These are phyloP conservation scores for Gossypium schwendimanii DNA, from an alignment of 441 rosid species.

Conservation along the genomic window DNA sequence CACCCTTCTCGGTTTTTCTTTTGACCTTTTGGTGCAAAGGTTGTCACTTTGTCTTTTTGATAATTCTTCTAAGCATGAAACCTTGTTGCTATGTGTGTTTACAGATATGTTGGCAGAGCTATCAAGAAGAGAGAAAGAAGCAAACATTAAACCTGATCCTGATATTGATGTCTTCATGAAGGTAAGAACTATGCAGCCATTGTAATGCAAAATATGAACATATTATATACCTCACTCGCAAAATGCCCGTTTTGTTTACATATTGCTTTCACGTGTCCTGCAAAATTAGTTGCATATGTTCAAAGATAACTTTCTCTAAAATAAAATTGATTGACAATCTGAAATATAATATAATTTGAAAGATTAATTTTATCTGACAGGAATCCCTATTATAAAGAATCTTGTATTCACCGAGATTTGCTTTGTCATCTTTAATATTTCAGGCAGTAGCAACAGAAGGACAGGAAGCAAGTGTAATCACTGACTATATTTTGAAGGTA, in stretches of 20 bases:
- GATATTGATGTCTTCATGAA: slow-evolving; percentile 60
- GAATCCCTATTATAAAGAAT: background rate
- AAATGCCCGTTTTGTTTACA: too few relatives aligned
- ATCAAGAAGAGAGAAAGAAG: slow-evolving; percentile 49
- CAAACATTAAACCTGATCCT: slow-evolving; percentile 53
- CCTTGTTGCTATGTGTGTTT: background rate
- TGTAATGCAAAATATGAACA: background rate
- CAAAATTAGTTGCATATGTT: background rate
- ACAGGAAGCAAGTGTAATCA: slow-evolving; percentile 53
- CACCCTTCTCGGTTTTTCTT: background rate
- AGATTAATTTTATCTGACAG: background rate
- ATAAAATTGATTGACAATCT: background rate
- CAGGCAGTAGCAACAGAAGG: slow-evolving; percentile 60
- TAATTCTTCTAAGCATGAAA: background rate
- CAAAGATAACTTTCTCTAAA: too few relatives aligned
- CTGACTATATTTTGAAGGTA: slow-evolving; percentile 71
- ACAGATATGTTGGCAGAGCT: slow-evolving; percentile 53
- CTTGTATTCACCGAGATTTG: background rate
- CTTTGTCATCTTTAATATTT: background rate
- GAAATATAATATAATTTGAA: background rate
- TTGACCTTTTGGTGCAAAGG: background rate
- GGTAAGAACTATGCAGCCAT: slow-evolving; percentile 22
- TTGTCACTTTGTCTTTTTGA: background rate
- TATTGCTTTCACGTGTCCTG: background rate
- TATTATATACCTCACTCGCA: background rate